These are phyloP conservation scores for Stagonosporopsis rhizophila DNA, from an alignment of 2,329 filamentous ascomycete species.

Conservation along the genomic window DNA sequence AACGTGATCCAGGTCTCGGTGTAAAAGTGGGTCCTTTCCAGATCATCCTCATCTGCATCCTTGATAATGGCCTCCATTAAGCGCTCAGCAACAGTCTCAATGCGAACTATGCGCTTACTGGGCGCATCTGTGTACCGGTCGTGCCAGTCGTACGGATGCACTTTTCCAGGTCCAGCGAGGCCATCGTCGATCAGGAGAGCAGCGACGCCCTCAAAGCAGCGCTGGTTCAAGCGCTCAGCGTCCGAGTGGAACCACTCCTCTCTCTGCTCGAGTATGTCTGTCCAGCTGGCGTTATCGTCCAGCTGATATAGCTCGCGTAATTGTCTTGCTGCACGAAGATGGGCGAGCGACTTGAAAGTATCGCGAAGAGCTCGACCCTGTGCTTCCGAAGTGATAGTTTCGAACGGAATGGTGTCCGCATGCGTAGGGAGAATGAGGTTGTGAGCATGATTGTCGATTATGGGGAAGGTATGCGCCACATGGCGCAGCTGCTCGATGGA, in stretches of 20 bases:
- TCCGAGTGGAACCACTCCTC: slow-evolving; percentile 55
- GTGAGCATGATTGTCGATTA: slow-evolving; percentile 78
- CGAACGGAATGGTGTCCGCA: slow-evolving; percentile 60
- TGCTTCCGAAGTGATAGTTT: slow-evolving; percentile 76
- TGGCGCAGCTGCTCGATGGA: slow-evolving; percentile 44
- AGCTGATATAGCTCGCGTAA: slow-evolving; percentile 71
- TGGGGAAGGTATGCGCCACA: slow-evolving; percentile 56
- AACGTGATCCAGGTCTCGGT: slow-evolving; percentile 54
- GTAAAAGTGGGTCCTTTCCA: slow-evolving; percentile 44
- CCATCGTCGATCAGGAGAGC: slow-evolving; percentile 81
- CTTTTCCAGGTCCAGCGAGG: slow-evolving; percentile 61
- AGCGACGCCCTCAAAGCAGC: slow-evolving; percentile 75
- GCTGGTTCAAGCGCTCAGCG: slow-evolving; percentile 63
- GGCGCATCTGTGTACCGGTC: slow-evolving; percentile 68
- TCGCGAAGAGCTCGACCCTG: slow-evolving; percentile 70
- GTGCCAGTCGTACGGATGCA: slow-evolving; percentile 65
- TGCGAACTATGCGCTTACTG: slow-evolving; percentile 77
- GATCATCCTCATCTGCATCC: slow-evolving; percentile 44
- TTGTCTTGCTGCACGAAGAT: slow-evolving; percentile 73
- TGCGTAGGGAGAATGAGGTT: slow-evolving; percentile 66
- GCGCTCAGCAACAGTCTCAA: slow-evolving; percentile 74
- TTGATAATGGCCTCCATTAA: slow-evolving; percentile 62
- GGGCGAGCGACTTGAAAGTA: slow-evolving; percentile 68
- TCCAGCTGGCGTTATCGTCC: slow-evolving; percentile 64
- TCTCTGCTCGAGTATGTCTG: slow-evolving; percentile 60